Conservation (phyloP, 768 basidiomycete genomes). For the Lentinula guzmanii region DNA sequence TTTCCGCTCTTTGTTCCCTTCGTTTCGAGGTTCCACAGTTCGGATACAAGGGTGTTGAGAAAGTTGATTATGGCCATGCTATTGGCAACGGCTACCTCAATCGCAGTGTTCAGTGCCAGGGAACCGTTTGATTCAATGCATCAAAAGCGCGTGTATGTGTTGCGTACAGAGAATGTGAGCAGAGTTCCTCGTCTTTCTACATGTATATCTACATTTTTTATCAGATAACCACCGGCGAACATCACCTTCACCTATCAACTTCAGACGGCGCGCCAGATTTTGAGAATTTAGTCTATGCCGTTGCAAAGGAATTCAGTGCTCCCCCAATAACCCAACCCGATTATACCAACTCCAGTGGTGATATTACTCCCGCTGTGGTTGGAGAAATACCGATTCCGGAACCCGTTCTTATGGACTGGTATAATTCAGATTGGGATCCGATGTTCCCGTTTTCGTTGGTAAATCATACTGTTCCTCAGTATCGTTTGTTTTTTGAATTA, state of each 20-base stretch:
- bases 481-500: not conserved
- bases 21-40: constrained; percentile 52
- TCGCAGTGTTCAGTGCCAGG: constrained; percentile 56
- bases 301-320: constrained; percentile 55
- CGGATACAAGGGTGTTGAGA: not conserved
- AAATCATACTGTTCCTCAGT: constrained; percentile 15
- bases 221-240: constrained; percentile 54
- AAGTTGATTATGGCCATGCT: constrained; percentile 34
- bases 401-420: constrained; percentile 60
- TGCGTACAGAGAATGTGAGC: constrained; percentile 79
- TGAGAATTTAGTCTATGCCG: constrained; percentile 48
- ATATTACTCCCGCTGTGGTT: constrained; percentile 18
- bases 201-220: constrained; percentile 27
- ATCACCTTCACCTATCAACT: constrained; percentile 73
- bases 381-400: constrained; percentile 18
- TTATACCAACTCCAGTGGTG: constrained; percentile 6
- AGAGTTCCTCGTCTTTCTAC: not conserved
- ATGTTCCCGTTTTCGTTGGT: constrained; percentile 79
- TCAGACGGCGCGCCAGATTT: constrained; percentile 84
- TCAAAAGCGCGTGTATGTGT: constrained; percentile 79
- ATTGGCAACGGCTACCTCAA: constrained; percentile 38
- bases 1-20: constrained; percentile 61
- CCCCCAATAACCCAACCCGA: not conserved
- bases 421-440: constrained; percentile 85
- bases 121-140: constrained; percentile 78